phyloP scores from a whole-genome alignment of 2,329 filamentous ascomycete genomes.

The Amesomyces nigricolor region DNA sequence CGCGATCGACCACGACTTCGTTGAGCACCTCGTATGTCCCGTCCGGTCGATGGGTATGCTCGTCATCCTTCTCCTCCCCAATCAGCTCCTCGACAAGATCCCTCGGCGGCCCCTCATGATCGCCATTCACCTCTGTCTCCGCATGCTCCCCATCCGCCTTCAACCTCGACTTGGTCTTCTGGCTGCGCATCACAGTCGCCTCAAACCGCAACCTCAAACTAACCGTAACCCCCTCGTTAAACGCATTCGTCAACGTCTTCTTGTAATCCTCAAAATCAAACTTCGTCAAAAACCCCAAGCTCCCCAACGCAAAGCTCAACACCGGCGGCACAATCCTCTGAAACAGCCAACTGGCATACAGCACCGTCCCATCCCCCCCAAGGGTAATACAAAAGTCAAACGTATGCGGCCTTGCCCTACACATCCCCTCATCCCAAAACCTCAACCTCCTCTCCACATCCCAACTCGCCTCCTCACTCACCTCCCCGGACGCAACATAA shows the following conservation, averaged over 20 bases:
- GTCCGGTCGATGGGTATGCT: constrained; percentile 78
- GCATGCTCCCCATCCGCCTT: constrained; percentile 17
- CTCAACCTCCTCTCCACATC: constrained; percentile 52
- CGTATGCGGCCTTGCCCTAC: constrained; percentile 68
- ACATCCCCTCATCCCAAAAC: constrained; percentile 81
- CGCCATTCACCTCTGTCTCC: constrained; percentile 33
- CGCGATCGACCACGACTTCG: constrained; percentile 92
- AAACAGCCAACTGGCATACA: constrained; percentile 96
- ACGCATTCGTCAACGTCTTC: constrained; percentile 63
- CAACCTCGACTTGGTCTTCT: constrained; percentile 38
- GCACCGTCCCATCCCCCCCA: constrained; percentile 91
- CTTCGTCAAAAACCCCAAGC: constrained; percentile 90
- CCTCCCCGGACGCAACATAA: constrained; percentile 31
- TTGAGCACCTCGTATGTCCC: constrained; percentile 87
- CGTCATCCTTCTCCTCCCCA: constrained; percentile 76
- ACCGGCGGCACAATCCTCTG: constrained; percentile 92
- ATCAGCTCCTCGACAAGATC: constrained; percentile 88
- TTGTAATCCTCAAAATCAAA: constrained; percentile 81
- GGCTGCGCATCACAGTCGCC: constrained; percentile 83
- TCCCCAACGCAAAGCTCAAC: constrained; percentile 84
- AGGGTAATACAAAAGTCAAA: constrained; percentile 94
- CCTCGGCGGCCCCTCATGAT: constrained; percentile 37
- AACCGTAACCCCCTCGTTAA: constrained; percentile 79
- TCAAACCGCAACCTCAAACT: constrained; percentile 86
- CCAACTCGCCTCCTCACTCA: constrained; percentile 34